Conservation (phyloP, 2,329 filamentous ascomycete species). For the Cytospora piceae region DNA sequence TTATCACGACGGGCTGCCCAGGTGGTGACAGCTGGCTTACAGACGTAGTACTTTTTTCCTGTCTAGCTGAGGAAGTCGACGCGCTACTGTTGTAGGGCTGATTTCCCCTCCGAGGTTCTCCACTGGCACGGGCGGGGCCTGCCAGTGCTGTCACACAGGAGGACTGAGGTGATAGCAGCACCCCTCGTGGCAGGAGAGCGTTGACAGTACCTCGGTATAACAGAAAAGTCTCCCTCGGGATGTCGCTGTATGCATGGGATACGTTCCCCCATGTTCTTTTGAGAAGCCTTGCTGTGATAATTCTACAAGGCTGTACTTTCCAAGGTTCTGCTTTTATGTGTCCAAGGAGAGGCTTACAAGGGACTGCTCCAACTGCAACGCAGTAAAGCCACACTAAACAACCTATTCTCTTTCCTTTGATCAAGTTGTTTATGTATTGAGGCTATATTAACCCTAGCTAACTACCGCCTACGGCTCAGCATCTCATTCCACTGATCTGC, state of each 20-base stretch:
- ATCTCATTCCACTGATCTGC: slow-evolving; percentile 73
- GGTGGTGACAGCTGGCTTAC: slow-evolving; percentile 25
- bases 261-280: no score
- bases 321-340: background rate
- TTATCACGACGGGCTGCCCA: slow-evolving; percentile 8
- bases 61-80: background rate
- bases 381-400: background rate
- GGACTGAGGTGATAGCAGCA: no score
- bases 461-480: slow-evolving; percentile 33
- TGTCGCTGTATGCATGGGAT: no score
- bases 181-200: no score
- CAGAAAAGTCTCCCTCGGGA: no score
- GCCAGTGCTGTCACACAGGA: background rate
- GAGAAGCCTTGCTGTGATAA: no score
- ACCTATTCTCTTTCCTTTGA: background rate
- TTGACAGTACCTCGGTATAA: no score
- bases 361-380: background rate
- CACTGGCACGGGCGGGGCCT: background rate
- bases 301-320: background rate
- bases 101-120: background rate
- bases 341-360: background rate
- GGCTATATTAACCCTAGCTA: background rate
- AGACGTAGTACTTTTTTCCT: background rate
- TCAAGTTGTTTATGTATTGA: background rate
- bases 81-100: background rate